A percentile compares a stretch with the other conserved stretches of the same genome.
These are phyloP conservation scores for Verticillium zaregamsianum DNA, from an alignment of 2,329 filamentous ascomycete species.

Conservation along the genomic window DNA sequence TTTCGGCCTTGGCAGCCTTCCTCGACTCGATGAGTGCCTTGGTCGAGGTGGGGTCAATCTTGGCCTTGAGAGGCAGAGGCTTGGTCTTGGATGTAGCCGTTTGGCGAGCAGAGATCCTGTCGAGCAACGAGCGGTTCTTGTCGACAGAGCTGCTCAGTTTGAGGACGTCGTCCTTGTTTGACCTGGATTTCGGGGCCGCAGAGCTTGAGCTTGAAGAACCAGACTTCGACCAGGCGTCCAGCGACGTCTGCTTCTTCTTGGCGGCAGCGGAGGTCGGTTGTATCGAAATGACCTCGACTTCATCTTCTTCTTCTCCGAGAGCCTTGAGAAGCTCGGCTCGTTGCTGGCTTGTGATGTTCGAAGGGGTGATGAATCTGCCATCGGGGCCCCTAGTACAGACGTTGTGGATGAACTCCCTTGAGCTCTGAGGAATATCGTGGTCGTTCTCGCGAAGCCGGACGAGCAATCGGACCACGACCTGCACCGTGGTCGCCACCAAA, in stretches of 20 bases:
- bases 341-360: conserved; percentile 77
- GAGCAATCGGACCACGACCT: conserved; percentile 79
- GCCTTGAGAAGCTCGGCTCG: conserved; percentile 75
- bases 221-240: conserved; percentile 60
- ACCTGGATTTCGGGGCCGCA: conserved; percentile 16
- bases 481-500: conserved; percentile 76
- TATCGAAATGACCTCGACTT: conserved; percentile 43
- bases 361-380: conserved; percentile 59
- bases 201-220: conserved; percentile 23
- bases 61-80: conserved; percentile 5
- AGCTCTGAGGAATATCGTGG: conserved; percentile 62
- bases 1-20: conserved; percentile 52
- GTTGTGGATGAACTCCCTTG: conserved; percentile 59
- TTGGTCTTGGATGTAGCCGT: conserved; percentile 8
- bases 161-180: conserved; percentile 42
- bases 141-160: conserved; percentile 43
- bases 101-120: conserved; percentile 37
- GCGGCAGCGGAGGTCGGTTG: conserved; percentile 26
- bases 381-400: conserved; percentile 59
- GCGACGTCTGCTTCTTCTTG: conserved; percentile 52
- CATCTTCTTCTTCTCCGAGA: conserved; percentile 53
- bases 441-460: conserved; percentile 72
- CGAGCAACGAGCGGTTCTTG: conserved; percentile 38
- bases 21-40: conserved; percentile 15
- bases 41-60: conserved; percentile 6